Evolutionary conservation across 2,329 filamentous ascomycete species (phyloP).

Genomic region (Fusarium vanettenii): DNA sequence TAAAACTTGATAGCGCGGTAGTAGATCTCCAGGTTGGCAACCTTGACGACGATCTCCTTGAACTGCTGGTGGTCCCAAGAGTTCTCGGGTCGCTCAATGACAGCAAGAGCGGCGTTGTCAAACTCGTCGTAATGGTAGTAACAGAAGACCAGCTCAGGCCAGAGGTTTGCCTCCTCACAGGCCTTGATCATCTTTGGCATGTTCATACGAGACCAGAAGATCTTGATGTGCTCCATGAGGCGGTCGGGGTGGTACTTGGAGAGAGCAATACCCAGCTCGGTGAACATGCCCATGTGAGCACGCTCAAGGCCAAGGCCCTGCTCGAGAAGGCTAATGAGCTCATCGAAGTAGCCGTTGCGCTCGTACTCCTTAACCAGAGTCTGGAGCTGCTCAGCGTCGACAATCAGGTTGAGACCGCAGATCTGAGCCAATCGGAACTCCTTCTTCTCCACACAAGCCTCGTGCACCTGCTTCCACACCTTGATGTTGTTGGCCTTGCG

Average conservation of each 20-base stretch:
- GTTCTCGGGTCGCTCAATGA: slow-evolving; percentile 97
- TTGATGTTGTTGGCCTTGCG: slow-evolving; percentile 99
- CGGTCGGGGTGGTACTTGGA: slow-evolving; percentile 95
- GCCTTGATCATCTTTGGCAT: slow-evolving; percentile 96
- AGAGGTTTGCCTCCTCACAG: slow-evolving; percentile 93
- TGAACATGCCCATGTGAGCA: slow-evolving; percentile 98
- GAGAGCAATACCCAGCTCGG: slow-evolving; percentile 88
- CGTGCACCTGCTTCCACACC: slow-evolving; percentile 99
- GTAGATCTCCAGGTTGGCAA: slow-evolving; percentile 98
- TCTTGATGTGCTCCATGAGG: slow-evolving; percentile 97
- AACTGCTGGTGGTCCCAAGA: slow-evolving; percentile 99
- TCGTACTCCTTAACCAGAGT: slow-evolving; percentile 97
- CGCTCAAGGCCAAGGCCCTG: slow-evolving; percentile 93
- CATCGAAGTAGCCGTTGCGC: slow-evolving; percentile 96
- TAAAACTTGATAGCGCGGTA: slow-evolving; percentile 98
- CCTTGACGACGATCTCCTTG: slow-evolving; percentile 98
- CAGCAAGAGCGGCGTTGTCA: slow-evolving; percentile 95
- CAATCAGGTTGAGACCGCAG: slow-evolving; percentile 96
- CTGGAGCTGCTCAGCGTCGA: slow-evolving; percentile 95
- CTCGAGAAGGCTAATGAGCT: slow-evolving; percentile 93
- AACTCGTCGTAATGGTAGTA: slow-evolving; percentile 99
- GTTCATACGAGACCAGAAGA: slow-evolving; percentile 98
- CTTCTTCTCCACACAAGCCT: slow-evolving; percentile 96
- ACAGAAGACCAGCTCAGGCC: slow-evolving; percentile 97
- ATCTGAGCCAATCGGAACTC: slow-evolving; percentile 99